Evolutionary conservation across 2,329 filamentous ascomycete genomes (phyloP).

Genomic region (Epichloe elymi): DNA sequence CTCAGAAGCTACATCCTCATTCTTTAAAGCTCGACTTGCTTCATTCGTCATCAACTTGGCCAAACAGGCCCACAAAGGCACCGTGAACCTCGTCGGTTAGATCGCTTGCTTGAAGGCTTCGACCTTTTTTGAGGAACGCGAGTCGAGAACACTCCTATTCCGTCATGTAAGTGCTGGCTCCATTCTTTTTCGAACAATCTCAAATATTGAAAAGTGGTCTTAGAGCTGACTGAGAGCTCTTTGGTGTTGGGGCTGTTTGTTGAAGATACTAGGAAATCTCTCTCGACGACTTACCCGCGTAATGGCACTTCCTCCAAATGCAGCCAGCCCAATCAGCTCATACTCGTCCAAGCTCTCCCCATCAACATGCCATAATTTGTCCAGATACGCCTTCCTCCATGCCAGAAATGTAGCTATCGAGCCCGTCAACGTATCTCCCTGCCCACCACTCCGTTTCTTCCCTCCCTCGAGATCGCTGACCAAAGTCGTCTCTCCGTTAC

Average conservation of each 20-base stretch:
- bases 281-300: constrained; percentile 50
- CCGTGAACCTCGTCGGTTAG: constrained; percentile 79
- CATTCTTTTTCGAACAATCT: no score
- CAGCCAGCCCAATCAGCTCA: constrained; percentile 62
- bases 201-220: no score
- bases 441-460: constrained; percentile 79
- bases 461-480: constrained; percentile 69
- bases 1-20: neutral
- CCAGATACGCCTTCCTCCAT: constrained; percentile 78
- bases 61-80: constrained; percentile 70
- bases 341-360: constrained; percentile 31
- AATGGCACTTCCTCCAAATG: constrained; percentile 75
- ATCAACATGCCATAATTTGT: constrained; percentile 59
- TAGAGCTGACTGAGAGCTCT: no score
- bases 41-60: constrained; percentile 44
- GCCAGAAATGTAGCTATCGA: constrained; percentile 77
- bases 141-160: constrained; percentile 64
- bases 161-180: neutral
- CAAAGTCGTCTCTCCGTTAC: constrained; percentile 63
- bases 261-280: no score
- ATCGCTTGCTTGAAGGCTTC: constrained; percentile 85
- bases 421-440: constrained; percentile 91
- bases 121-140: constrained; percentile 74
- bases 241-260: no score
- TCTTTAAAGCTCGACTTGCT: constrained; percentile 20